phyloP scores from a whole-genome alignment of 75 land plant species.

The Pinus tabuliformis region DNA sequence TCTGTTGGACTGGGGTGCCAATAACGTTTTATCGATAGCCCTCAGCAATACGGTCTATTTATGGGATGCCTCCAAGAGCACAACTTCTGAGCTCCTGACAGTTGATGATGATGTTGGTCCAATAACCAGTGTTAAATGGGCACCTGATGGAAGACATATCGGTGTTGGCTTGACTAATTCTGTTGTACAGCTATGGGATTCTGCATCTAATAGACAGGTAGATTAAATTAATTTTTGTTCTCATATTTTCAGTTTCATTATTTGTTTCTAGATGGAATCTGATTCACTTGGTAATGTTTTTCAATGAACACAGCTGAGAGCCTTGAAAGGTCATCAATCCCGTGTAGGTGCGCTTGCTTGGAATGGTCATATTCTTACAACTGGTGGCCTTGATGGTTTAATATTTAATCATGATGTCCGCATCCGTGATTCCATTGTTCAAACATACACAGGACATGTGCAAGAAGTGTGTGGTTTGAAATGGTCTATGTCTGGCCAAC shows the following conservation, averaged over 20 bases:
- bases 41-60: slow-evolving; percentile 75
- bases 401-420: slow-evolving; percentile 73
- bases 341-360: slow-evolving; percentile 72
- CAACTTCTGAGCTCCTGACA: slow-evolving; percentile 65
- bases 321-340: slow-evolving; percentile 55
- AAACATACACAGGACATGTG: slow-evolving; percentile 42
- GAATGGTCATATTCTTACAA: slow-evolving; percentile 73
- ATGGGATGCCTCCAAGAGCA: slow-evolving; percentile 71
- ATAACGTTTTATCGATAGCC: slow-evolving; percentile 75
- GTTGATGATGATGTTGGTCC: slow-evolving; percentile 78
- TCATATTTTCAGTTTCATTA: background rate
- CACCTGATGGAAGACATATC: slow-evolving; percentile 74
- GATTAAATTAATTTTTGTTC: background rate
- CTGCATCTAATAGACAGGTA: slow-evolving; percentile 34
- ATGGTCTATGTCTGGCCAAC: slow-evolving; percentile 73
- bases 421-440: slow-evolving; percentile 38
- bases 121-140: slow-evolving; percentile 88
- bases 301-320: slow-evolving; percentile 41
- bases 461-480: slow-evolving; percentile 80
- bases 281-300: background rate
- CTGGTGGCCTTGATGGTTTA: slow-evolving; percentile 65
- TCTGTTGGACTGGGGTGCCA: slow-evolving; percentile 83
- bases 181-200: slow-evolving; percentile 85
- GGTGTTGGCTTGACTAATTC: slow-evolving; percentile 77
- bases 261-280: background rate